phyloP scores from a whole-genome alignment of 2,329 filamentous ascomycete species.

The Cladophialophora bantiana region DNA sequence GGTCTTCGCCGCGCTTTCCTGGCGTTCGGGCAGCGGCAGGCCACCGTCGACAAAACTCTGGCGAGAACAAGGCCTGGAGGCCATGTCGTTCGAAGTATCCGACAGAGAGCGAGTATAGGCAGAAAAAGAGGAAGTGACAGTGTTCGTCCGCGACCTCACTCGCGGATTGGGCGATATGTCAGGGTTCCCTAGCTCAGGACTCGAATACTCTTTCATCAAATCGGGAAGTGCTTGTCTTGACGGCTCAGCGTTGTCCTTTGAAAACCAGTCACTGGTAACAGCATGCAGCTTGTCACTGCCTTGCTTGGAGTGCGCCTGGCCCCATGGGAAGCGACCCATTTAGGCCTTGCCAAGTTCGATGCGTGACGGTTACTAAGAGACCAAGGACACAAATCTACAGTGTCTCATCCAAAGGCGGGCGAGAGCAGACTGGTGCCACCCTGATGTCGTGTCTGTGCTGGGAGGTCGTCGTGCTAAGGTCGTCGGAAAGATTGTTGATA shows the following conservation, averaged over 20 bases:
- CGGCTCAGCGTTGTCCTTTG: constrained; percentile 32
- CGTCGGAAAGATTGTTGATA: constrained; percentile 9
- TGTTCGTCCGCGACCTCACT: constrained; percentile 35
- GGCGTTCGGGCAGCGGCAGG: constrained; percentile 25
- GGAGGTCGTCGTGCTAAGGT: not conserved
- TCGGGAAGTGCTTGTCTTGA: constrained; percentile 36
- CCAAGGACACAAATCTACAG: constrained; percentile 5
- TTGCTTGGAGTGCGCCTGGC: constrained; percentile 33
- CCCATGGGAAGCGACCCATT: constrained; percentile 39
- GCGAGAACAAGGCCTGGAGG: constrained; percentile 31
- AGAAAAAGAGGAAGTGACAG: constrained; percentile 32
- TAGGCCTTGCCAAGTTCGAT: constrained; percentile 10
- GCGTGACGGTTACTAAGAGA: constrained; percentile 9
- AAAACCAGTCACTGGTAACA: constrained; percentile 36
- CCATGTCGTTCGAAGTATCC: constrained; percentile 28
- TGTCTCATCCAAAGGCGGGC: constrained; percentile 25
- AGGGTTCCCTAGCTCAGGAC: constrained; percentile 17
- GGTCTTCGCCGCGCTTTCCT: constrained; percentile 46
- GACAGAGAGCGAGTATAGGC: constrained; percentile 29
- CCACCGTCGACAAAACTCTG: constrained; percentile 29
- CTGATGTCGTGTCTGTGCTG: not conserved
- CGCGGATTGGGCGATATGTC: constrained; percentile 22
- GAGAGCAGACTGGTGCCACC: not conserved
- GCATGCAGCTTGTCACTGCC: constrained; percentile 34
- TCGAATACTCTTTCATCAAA: constrained; percentile 33